A percentile compares a stretch with the other conserved stretches of the same genome.
phyloP scores from a whole-genome alignment of 2,329 filamentous ascomycete species.

The Claviceps africana region DNA sequence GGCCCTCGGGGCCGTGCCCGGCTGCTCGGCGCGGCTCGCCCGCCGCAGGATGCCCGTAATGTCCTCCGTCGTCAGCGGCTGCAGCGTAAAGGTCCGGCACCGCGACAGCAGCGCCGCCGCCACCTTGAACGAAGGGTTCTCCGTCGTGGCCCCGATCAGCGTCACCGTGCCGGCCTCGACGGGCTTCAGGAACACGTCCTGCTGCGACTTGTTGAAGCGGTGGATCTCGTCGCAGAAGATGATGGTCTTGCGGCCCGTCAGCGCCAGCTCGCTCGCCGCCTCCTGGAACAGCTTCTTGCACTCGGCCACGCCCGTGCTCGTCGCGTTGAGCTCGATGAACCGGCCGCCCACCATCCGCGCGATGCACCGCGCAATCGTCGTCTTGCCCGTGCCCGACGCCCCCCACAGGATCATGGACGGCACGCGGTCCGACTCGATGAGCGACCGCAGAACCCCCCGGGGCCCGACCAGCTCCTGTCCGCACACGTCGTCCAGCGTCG shows the following conservation, averaged over 20 bases:
- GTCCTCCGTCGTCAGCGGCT: slow-evolving; percentile 58
- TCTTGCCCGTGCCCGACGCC: slow-evolving; percentile 68
- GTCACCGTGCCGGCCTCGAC: slow-evolving; percentile 86
- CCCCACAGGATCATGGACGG: slow-evolving; percentile 96
- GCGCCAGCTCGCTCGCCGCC: slow-evolving; percentile 60
- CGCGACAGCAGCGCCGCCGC: slow-evolving; percentile 75
- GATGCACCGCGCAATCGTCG: slow-evolving; percentile 83
- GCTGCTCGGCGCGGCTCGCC: slow-evolving; percentile 49
- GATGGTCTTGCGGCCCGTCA: slow-evolving; percentile 85
- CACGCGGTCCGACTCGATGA: slow-evolving; percentile 75
- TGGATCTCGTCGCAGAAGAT: slow-evolving; percentile 98
- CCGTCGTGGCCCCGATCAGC: slow-evolving; percentile 87
- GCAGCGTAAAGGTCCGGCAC: slow-evolving; percentile 79
- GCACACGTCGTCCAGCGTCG: slow-evolving; percentile 68
- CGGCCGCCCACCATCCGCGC: slow-evolving; percentile 67
- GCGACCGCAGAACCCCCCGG: slow-evolving; percentile 65
- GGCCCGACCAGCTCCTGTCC: slow-evolving; percentile 86
- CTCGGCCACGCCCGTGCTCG: slow-evolving; percentile 72
- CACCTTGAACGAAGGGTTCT: slow-evolving; percentile 92
- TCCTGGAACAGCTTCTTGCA: slow-evolving; percentile 87
- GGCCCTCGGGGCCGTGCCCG: no score
- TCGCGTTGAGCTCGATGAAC: slow-evolving; percentile 94
- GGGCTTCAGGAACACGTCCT: slow-evolving; percentile 86
- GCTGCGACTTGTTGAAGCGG: slow-evolving; percentile 79
- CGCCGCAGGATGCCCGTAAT: slow-evolving; percentile 60